These are phyloP conservation scores for Xylariaceae sp. DNA, from an alignment of 2,329 filamentous ascomycete species.

Conservation along the genomic window DNA sequence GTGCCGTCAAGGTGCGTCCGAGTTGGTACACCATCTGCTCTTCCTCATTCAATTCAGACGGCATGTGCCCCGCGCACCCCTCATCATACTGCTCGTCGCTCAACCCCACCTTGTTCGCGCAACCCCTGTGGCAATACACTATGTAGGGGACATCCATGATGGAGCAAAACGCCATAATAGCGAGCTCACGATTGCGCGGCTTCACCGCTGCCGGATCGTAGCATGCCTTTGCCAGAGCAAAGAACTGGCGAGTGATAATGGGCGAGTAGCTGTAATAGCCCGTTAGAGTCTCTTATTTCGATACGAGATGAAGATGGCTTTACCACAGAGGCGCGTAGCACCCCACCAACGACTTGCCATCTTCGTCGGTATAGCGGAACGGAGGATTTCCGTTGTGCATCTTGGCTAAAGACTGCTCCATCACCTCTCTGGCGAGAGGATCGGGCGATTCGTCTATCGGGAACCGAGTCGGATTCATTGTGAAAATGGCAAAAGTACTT, in stretches of 20 bases:
- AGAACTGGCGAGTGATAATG: conserved; percentile 2
- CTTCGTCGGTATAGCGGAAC: conserved; percentile 2
- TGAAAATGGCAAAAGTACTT: no score
- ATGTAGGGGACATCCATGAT: conserved; percentile 10
- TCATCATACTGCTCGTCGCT: conserved; percentile 9
- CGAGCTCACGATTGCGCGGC: conserved; percentile 10
- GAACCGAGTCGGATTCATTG: neutral
- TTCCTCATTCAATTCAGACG: conserved; percentile 8
- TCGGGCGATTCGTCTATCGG: conserved; percentile 4
- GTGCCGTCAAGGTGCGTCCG: conserved; percentile 2
- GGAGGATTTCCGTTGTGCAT: conserved; percentile 6
- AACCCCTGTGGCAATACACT: conserved; percentile 6
- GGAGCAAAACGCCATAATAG: conserved; percentile 7
- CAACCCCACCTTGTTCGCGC: conserved; percentile 4
- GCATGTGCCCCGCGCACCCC: conserved; percentile 4
- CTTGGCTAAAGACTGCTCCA: neutral
- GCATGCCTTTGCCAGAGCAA: conserved; percentile 2
- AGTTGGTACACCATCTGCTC: conserved; percentile 10
- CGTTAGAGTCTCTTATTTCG: neutral
- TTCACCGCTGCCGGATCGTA: conserved; percentile 2
- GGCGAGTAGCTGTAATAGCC: conserved; percentile 4
- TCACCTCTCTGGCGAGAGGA: neutral
- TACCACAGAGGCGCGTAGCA: conserved; percentile 11
- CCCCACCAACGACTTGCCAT: conserved; percentile 4
- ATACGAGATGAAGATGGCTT: neutral